A percentile compares a stretch with the other conserved stretches of the same genome.
These are phyloP conservation scores for Silene uniflora DNA, from an alignment of 148 eudicot genomes.

Conservation along the genomic window DNA sequence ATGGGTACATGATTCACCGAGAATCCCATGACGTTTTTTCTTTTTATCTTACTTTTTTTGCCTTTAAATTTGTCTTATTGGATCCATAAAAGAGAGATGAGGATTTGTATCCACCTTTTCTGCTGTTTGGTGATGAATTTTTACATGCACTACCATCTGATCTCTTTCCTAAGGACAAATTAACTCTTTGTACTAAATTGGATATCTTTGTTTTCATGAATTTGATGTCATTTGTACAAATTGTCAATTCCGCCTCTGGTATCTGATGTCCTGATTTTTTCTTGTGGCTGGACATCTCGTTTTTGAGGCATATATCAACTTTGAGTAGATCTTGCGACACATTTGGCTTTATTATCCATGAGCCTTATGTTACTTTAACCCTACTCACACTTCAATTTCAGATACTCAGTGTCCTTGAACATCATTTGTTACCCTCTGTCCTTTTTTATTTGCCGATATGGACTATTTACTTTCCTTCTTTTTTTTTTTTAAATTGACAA, in stretches of 20 bases:
- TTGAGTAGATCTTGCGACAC: constrained; percentile 14
- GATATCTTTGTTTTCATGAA: background rate
- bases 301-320: constrained; percentile 6
- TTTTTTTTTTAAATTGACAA: too few species aligned
- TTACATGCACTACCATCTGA: constrained; percentile 25
- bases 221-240: too few species aligned
- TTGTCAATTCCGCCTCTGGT: background rate
- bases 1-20: too few species aligned
- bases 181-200: too few species aligned
- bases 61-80: too few species aligned
- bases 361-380: constrained; percentile 3
- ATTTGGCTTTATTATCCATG: background rate
- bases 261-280: constrained; percentile 11
- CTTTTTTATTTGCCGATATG: too few species aligned
- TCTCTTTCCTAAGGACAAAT: background rate
- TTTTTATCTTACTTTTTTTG: too few species aligned
- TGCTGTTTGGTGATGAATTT: constrained; percentile 14
- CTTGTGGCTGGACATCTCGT: constrained; percentile 11
- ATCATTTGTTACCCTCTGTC: too few species aligned
- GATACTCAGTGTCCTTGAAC: too few species aligned
- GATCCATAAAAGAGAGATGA: background rate
- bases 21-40: too few species aligned
- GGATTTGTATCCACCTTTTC: constrained; percentile 18
- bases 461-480: too few species aligned
- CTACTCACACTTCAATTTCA: constrained; percentile 1